phyloP scores from a whole-genome alignment of 805 yeast genomes.

The Jamesozyma piceae region DNA sequence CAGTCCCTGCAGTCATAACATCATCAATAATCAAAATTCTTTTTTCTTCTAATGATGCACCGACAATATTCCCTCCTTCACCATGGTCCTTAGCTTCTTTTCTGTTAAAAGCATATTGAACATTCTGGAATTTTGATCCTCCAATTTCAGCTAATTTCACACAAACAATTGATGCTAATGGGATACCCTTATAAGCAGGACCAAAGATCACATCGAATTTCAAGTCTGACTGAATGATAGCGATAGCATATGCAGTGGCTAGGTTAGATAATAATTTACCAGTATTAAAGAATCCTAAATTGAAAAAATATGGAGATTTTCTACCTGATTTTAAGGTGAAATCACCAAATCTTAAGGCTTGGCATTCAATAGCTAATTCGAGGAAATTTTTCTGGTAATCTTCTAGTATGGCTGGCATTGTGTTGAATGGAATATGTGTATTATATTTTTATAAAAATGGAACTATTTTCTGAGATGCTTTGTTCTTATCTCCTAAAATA shows the following conservation, averaged over 20 bases:
- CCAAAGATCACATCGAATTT: constrained; percentile 90
- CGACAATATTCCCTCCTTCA: constrained; percentile 94
- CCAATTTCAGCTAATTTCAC: constrained; percentile 88
- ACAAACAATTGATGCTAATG: constrained; percentile 86
- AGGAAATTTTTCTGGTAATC: constrained; percentile 60
- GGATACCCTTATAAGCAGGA: constrained; percentile 97
- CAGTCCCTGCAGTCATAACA: constrained; percentile 98
- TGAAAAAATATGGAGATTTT: constrained; percentile 91
- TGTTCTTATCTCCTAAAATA: too few relatives aligned
- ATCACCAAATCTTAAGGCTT: constrained; percentile 78
- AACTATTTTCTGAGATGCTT: too few relatives aligned
- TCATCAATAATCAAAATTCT: constrained; percentile 84
- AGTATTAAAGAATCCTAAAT: constrained; percentile 79
- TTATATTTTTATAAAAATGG: neutral
- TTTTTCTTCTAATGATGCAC: constrained; percentile 63
- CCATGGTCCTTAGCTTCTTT: constrained; percentile 97
- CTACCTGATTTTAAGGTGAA: constrained; percentile 91
- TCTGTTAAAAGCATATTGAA: constrained; percentile 91
- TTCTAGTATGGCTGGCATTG: constrained; percentile 19
- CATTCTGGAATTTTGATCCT: constrained; percentile 59
- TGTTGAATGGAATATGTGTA: neutral
- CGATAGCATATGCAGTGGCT: constrained; percentile 81
- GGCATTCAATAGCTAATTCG: constrained; percentile 69
- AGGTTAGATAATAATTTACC: constrained; percentile 71
- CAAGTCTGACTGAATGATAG: constrained; percentile 71